Conservation (phyloP, 2,329 filamentous ascomycete species). For the Colletotrichum lupini region DNA sequence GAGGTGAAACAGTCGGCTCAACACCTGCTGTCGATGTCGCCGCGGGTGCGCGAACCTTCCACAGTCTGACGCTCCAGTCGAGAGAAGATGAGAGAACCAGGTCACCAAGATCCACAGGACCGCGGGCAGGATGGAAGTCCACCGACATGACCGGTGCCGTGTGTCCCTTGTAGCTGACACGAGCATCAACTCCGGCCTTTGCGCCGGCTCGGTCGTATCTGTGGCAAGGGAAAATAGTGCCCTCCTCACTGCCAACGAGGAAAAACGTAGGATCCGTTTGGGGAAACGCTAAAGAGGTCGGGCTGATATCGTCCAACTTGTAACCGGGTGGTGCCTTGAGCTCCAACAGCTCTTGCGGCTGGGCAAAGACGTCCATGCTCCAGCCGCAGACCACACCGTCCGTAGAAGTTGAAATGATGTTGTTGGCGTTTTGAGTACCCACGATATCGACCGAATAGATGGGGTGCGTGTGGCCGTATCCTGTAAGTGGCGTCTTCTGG, state of each 20-base stretch:
- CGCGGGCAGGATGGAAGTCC: constrained; percentile 92
- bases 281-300: constrained; percentile 94
- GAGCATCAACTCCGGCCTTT: constrained; percentile 92
- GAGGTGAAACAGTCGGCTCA: constrained; percentile 71
- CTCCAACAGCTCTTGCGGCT: constrained; percentile 94
- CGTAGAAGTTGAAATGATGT: constrained; percentile 96
- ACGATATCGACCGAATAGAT: constrained; percentile 97
- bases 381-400: constrained; percentile 97
- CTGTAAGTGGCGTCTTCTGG: constrained; percentile 95
- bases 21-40: constrained; percentile 72
- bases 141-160: constrained; percentile 95
- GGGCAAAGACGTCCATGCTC: constrained; percentile 97
- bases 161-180: constrained; percentile 90
- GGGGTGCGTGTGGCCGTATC: constrained; percentile 94
- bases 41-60: constrained; percentile 89
- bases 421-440: constrained; percentile 98
- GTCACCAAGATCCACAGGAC: constrained; percentile 93
- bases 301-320: constrained; percentile 93
- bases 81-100: constrained; percentile 91
- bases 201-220: constrained; percentile 97
- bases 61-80: constrained; percentile 97
- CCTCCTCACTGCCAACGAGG: constrained; percentile 96
- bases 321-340: constrained; percentile 86
- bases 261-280: constrained; percentile 97
- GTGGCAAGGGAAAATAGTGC: constrained; percentile 95